Evolutionary conservation across 2,329 filamentous ascomycete species (phyloP).

Genomic region (Thielaviopsis musarum): DNA sequence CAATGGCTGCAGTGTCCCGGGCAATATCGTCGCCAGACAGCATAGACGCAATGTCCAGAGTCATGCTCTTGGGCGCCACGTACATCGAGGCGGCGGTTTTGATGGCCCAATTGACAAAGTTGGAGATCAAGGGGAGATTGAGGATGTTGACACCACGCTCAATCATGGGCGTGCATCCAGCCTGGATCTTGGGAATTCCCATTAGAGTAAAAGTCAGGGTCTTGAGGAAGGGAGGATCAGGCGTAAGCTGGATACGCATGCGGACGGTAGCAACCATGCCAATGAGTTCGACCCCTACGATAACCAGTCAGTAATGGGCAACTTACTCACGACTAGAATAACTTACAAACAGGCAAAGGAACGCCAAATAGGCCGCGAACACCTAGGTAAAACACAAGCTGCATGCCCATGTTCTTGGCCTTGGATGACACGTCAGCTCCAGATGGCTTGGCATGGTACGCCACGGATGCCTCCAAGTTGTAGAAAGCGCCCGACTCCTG

Average conservation of each 20-base stretch:
- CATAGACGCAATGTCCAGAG: slow-evolving; percentile 77
- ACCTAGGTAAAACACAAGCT: slow-evolving; percentile 84
- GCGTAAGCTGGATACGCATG: slow-evolving; percentile 67
- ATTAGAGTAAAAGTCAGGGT: slow-evolving; percentile 86
- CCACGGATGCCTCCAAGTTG: slow-evolving; percentile 79
- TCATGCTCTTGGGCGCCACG: slow-evolving; percentile 87
- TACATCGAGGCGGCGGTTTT: slow-evolving; percentile 76
- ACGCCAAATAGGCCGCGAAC: slow-evolving; percentile 79
- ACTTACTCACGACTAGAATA: background rate
- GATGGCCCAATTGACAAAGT: slow-evolving; percentile 94
- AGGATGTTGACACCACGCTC: slow-evolving; percentile 78
- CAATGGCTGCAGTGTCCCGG: slow-evolving; percentile 73
- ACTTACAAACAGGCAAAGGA: slow-evolving; percentile 58
- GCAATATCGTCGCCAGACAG: slow-evolving; percentile 81
- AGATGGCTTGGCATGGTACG: slow-evolving; percentile 74
- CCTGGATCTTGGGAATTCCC: slow-evolving; percentile 78
- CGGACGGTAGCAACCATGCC: slow-evolving; percentile 80
- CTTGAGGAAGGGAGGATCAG: slow-evolving; percentile 83
- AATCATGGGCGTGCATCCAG: slow-evolving; percentile 85
- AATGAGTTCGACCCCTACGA: slow-evolving; percentile 58
- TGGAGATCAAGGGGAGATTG: slow-evolving; percentile 82
- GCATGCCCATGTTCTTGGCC: slow-evolving; percentile 93
- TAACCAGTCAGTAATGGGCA: slow-evolving; percentile 9
- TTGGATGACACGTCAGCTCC: slow-evolving; percentile 56
- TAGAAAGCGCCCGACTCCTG: slow-evolving; percentile 87